A percentile compares a stretch with the other conserved stretches of the same genome.
These are phyloP conservation scores for Setaria viridis DNA, from an alignment of 202 grass and related monocot genomes.

Conservation along the genomic window DNA sequence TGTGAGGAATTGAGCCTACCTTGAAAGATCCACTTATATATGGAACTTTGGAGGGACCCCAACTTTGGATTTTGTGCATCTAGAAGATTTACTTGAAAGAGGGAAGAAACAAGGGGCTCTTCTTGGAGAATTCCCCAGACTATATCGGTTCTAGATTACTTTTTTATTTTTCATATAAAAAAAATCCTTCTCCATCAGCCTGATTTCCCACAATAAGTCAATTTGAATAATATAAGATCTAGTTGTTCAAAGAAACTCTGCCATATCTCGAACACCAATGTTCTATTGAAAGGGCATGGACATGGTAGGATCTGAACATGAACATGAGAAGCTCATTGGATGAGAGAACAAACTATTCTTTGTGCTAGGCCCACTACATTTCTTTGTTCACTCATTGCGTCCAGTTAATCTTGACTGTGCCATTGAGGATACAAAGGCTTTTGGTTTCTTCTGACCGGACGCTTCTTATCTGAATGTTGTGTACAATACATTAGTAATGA, in stretches of 20 bases:
- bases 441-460: neutral
- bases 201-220: neutral
- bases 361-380: neutral
- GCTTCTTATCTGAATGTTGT: neutral
- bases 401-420: neutral
- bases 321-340: conserved; percentile 1
- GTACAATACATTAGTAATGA: neutral
- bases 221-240: neutral
- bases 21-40: conserved; percentile 40
- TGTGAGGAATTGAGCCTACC: neutral
- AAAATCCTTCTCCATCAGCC: neutral
- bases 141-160: conserved; percentile 25
- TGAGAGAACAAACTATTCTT: neutral
- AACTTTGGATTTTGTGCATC: conserved; percentile 29
- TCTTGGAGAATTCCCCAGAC: conserved; percentile 33
- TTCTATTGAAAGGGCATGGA: neutral
- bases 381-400: conserved; percentile 2
- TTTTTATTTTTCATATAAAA: neutral
- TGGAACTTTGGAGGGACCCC: conserved; percentile 31
- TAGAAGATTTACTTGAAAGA: conserved; percentile 31
- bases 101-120: conserved; percentile 36
- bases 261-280: neutral
- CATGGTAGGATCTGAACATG: neutral
- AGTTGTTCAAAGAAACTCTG: neutral
- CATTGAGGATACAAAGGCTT: neutral